phyloP scores from a whole-genome alignment of 139 green algal genomes.

The Tetraselmis chui region DNA sequence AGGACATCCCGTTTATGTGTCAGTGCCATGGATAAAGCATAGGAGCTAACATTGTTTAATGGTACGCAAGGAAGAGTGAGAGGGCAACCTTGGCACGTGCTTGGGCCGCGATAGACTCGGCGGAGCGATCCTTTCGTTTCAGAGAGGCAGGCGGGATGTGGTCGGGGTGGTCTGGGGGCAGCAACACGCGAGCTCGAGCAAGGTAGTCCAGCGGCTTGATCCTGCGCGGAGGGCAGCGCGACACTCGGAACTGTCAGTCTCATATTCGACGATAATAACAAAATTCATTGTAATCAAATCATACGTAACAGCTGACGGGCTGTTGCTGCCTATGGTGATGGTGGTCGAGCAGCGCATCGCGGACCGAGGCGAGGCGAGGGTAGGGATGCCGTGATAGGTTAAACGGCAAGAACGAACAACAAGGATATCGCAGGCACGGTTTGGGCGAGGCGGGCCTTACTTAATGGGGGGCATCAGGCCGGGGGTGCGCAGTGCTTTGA shows the following conservation, averaged over 20 bases:
- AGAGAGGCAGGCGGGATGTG: neutral
- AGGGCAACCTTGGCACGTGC: neutral
- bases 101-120: neutral
- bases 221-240: neutral
- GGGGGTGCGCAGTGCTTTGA: conserved; percentile 25
- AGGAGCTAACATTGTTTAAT: no score
- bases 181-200: conserved; percentile 37
- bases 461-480: conserved; percentile 41
- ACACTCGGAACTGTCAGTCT: no score
- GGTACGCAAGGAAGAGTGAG: no score
- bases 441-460: neutral
- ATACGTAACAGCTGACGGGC: no score
- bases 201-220: conserved; percentile 47
- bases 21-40: neutral
- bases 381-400: no score
- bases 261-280: no score
- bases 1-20: neutral
- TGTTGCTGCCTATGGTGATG: no score
- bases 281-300: no score
- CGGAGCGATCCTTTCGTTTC: neutral
- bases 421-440: no score
- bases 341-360: no score
- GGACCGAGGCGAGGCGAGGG: no score
- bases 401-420: no score
- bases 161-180: conserved; percentile 38